These are phyloP conservation scores for Ensete glaucum DNA, from an alignment of 176 grass and related monocot species.

Conservation along the genomic window DNA sequence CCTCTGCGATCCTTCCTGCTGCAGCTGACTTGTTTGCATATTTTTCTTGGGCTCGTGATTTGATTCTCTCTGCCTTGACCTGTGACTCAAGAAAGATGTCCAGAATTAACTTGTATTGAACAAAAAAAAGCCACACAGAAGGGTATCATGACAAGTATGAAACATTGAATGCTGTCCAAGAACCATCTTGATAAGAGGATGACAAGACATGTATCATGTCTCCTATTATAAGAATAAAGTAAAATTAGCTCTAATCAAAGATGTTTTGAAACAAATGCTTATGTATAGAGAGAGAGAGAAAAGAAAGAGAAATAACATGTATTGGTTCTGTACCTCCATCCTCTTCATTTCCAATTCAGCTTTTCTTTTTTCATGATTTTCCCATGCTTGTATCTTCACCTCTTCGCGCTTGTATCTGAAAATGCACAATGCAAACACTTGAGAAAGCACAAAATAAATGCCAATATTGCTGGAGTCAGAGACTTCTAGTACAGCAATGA, in stretches of 20 bases:
- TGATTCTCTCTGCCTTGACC: constrained; percentile 82
- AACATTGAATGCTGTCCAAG: no score
- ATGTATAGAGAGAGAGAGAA: not conserved
- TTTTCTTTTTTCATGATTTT: constrained; percentile 86
- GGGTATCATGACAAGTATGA: not conserved
- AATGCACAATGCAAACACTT: not conserved
- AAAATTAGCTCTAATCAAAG: no score
- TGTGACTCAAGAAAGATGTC: constrained; percentile 8
- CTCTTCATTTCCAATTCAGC: constrained; percentile 80
- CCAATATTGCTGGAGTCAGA: not conserved
- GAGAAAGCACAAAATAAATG: not conserved
- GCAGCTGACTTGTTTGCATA: constrained; percentile 46
- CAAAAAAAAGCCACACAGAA: not conserved
- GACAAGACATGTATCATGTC: no score
- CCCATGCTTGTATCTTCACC: constrained; percentile 91
- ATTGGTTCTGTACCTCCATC: constrained; percentile 38
- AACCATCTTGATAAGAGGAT: no score
- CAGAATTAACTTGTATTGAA: not conserved
- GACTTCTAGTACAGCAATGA: not conserved
- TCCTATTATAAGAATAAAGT: no score
- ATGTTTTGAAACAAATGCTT: no score
- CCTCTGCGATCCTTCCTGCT: constrained; percentile 53
- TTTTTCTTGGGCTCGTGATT: constrained; percentile 68
- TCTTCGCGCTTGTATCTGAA: constrained; percentile 83
- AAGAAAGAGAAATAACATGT: not conserved